Base-by-base conservation (phyloP, 345 rosid species). In the Tarenaya hassleriana region DNA sequence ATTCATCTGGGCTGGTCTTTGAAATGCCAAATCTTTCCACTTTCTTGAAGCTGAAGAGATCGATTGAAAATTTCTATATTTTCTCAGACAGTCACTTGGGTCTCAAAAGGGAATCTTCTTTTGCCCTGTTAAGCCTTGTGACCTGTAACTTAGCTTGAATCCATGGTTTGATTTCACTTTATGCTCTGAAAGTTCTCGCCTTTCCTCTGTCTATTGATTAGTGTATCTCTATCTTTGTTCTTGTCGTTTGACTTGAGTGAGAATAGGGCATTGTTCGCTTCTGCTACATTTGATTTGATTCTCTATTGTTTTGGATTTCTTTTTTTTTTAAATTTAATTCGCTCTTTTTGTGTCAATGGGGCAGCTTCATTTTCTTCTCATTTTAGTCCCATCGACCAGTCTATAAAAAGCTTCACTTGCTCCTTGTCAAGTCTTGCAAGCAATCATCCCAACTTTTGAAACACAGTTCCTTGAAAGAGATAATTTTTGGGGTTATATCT, bases 361-460 rank as follows among this genome's bases (percentile, higher is more conserved):
- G 75, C 76, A 70, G 33, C 82, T 76, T 83, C 76, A 62, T 50
- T 68, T 56, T 43, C 74, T 56, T 52, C 67, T 52, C 66, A 60
- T 55, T 73, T 59, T 74, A 1, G 40, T 35, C 40, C 11, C 40
- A 35, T 35, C 11, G 13, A 35, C 40, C 40, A 35, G 4, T 35
- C 10, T 4, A 9, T 35, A 35, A 24, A 24, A 24, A 24, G 29
- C 29, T 77, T 71, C 69, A 42, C 10, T 63, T 73, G 62, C 77
- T 84, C 75, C 79, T 78, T 71, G 81, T 73, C 71, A 69, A 76
- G 79, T 75, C 76, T 69, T 78, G 77, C 82, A 70, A 71, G 78
- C 73, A 68, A 74, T 69, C 77, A 73, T 76, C 68, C 55, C 60
- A 77, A 63, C 56, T 50, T 38, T 33, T 33, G 35, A 33, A 12